These are phyloP conservation scores for Phytophthora aleatoria DNA, from an alignment of 352 stramenopile species.

Conservation along the genomic window DNA sequence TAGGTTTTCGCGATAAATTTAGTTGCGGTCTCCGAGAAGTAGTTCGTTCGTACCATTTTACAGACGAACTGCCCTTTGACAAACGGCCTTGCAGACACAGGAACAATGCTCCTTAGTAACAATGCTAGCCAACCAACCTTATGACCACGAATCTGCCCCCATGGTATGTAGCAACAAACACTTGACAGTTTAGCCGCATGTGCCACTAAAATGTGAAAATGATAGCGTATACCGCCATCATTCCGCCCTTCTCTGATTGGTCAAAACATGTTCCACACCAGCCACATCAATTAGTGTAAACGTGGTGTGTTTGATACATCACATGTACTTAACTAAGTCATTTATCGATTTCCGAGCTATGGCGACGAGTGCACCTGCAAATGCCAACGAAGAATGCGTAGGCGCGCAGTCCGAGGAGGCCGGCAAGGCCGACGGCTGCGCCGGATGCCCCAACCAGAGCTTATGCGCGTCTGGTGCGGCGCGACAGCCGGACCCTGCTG, in stretches of 20 bases:
- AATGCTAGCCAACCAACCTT: too few relatives aligned
- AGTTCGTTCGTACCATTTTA: too few relatives aligned
- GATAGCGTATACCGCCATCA: conserved; percentile 27
- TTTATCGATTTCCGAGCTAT: conserved; percentile 32
- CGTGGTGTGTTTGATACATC: background rate
- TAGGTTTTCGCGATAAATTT: background rate
- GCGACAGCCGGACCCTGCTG: conserved; percentile 82
- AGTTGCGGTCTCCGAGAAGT: too few relatives aligned
- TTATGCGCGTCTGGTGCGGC: conserved; percentile 94
- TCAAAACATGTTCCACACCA: conserved; percentile 4
- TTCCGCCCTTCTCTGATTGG: conserved; percentile 14
- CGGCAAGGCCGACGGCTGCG: conserved; percentile 94
- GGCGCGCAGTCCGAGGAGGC: conserved; percentile 94
- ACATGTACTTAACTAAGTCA: conserved; percentile 2
- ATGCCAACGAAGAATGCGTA: conserved; percentile 93
- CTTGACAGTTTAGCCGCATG: background rate
- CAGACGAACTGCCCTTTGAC: too few relatives aligned
- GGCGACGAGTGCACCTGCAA: conserved; percentile 49
- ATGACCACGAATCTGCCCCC: too few relatives aligned
- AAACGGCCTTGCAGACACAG: too few relatives aligned
- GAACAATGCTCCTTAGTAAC: too few relatives aligned
- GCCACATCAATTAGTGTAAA: background rate
- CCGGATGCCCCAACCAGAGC: conserved; percentile 97
- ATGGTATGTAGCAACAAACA: too few relatives aligned
- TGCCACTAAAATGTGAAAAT: conserved; percentile 3